Base-by-base conservation (phyloP, 441 rosid species). In the Croton laevigatus region DNA sequence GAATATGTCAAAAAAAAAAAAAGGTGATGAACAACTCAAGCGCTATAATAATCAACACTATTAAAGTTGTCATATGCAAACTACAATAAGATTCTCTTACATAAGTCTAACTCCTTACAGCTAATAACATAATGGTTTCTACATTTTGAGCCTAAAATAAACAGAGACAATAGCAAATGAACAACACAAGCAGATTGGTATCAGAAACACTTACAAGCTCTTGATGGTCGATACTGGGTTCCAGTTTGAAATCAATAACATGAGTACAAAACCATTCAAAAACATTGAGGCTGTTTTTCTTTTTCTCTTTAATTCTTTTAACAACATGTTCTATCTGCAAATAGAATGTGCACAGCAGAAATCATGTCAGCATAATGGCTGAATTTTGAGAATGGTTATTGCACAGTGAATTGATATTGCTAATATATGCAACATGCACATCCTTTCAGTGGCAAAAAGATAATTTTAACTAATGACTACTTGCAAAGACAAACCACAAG, bases 191-290 rank as follows among this genome's bases (percentile, higher is more conserved):
- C 20, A 66, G 69, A 61, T 9, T 51, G 66, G 32, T 48, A 34
- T 51, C 57, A 19, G 44, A 67, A 70, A 51, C 71, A 89, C 94
- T 84, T 87, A 93, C 98, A 52, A 95, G 86, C 75, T 89, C 96
- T 74, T 85, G 75, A 76, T 89, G 89, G 70, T 75, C 80, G 78
- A 91, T 88, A 80, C 91, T 81, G 70, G 95, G 86, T 62, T 93
- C 99, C 78, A 85, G 85, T 83, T 80, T 95, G 46, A 79, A 80
- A 76, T 84, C 88, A 79, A 95, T 80, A 73, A 95, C 97, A 79
- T 88, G 85, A 58, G 48, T 74, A 81, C 78, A 87, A 81, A 91
- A 93, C 98, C 97, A 95, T 71, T 81, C 81, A 73, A 91, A 89
- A 79, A 86, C 82, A 67, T 85, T 88, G 65, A 86, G 69, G 79